Evolutionary conservation across 768 basidiomycete species (phyloP), one percentile per base, ranked within the genome.

Genomic region (Antrodiella citrinella): DNA sequence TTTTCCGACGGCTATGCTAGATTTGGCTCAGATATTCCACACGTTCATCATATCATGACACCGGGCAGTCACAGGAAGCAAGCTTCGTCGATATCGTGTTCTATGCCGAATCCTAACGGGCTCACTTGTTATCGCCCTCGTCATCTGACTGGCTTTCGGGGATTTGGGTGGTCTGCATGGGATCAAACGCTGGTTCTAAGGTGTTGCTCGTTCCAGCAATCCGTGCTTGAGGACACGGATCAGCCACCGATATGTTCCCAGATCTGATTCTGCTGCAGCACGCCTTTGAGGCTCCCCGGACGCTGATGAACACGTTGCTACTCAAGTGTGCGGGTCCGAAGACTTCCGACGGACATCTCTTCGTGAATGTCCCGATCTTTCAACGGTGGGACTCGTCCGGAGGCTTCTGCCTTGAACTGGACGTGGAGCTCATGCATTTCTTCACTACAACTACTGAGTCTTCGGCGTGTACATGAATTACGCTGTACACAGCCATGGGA

Each of bases 1-100:
- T 58, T 55, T 57, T 50, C 56, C 55, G 57, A 50, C 51, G 47
- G 54, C 43, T 24, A 19, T 54, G 26, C 58, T 57, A 45, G 47
- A 51, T 62, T 53, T 54, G 61, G 57, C 54, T 51, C 51, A 57
- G 55, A 55, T 57, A 53, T 51, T 57, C 51, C 59, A 57, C 59
- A 60, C 58, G 57, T 54, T 53, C 51, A 60, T 57, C 59, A 62
- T 60, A 57, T 60, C 59, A 62, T 62, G 54, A 57, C 49, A 35
- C 38, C 30, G 54, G 56, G 57, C 48, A 54, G 55, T 50, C 54
- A 48, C 55, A 35, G 30, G 30, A 35, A 35, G 30, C 39, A 52
- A 51, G 50, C 49, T 53, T 56, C 52, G 55, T 56, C 56, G 62
- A 55, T 56, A 59, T 47, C 51, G 50, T 47, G 49, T 58, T 54